phyloP scores from a whole-genome alignment of 2,329 filamentous ascomycete genomes.

The Phialocephala sp. region DNA sequence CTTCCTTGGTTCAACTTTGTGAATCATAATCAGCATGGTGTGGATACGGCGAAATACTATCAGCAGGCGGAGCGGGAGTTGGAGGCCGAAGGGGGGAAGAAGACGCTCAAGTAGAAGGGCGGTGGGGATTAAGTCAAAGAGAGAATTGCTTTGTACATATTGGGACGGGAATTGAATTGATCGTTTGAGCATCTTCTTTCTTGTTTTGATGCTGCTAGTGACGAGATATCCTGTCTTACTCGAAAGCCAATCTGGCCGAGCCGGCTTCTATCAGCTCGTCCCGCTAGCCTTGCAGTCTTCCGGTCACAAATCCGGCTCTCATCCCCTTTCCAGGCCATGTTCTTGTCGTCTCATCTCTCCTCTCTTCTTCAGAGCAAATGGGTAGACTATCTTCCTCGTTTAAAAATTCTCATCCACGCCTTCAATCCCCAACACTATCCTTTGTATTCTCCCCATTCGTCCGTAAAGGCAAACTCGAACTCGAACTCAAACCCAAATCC shows the following conservation, averaged over 20 bases:
- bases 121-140: conserved; percentile 12
- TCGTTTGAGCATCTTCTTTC: conserved; percentile 7
- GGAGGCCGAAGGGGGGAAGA: conserved; percentile 69
- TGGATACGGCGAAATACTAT: conserved; percentile 99
- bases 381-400: no score
- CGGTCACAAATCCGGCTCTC: no score
- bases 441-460: not conserved
- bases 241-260: not conserved
- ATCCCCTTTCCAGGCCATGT: no score
- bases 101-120: no score
- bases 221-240: not conserved
- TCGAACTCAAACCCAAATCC: not conserved
- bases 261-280: not conserved
- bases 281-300: not conserved
- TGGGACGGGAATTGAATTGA: conserved; percentile 19
- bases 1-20: conserved; percentile 99
- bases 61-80: conserved; percentile 92
- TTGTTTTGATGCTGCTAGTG: not conserved
- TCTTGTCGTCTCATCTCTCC: no score
- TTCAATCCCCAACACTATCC: not conserved
- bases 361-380: no score
- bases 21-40: conserved; percentile 91
- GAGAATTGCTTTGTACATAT: conserved; percentile 21
- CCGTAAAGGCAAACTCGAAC: not conserved
- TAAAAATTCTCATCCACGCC: not conserved